Conservation (phyloP, 2,329 filamentous ascomycete genomes). For the Rasamsonia emersonii region DNA sequence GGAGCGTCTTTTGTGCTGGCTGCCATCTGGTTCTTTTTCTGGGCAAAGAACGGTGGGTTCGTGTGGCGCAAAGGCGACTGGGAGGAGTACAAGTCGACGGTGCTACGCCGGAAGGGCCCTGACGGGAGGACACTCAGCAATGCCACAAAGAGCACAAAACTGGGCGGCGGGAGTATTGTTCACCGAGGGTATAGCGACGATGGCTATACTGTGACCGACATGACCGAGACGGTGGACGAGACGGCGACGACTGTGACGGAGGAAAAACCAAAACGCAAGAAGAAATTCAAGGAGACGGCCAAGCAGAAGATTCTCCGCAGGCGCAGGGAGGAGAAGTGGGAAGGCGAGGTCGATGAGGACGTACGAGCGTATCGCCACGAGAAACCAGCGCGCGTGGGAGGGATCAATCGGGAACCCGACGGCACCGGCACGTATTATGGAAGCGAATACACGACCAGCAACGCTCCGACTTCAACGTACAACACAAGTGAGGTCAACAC, state of each 20-base stretch:
- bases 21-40: constrained; percentile 97
- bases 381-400: constrained; percentile 76
- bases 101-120: constrained; percentile 77
- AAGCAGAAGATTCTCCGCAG: constrained; percentile 29
- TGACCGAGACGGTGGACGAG: constrained; percentile 31
- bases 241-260: constrained; percentile 35
- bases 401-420: constrained; percentile 75
- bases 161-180: constrained; percentile 77
- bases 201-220: constrained; percentile 41
- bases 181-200: constrained; percentile 57
- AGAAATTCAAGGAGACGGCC: constrained; percentile 29
- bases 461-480: constrained; percentile 50
- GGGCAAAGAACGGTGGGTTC: constrained; percentile 94
- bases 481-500: constrained; percentile 38
- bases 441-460: constrained; percentile 58
- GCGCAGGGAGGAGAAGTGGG: constrained; percentile 43
- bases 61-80: constrained; percentile 77
- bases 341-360: constrained; percentile 56
- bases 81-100: constrained; percentile 97
- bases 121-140: constrained; percentile 80
- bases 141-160: constrained; percentile 69
- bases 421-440: constrained; percentile 75
- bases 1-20: constrained; percentile 65
- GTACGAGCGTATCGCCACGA: constrained; percentile 80
- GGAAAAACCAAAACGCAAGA: constrained; percentile 17